A percentile compares a stretch with the other conserved stretches of the same genome.
phyloP scores from a whole-genome alignment of 179 eudicot species.

The Corrigiola litoralis region DNA sequence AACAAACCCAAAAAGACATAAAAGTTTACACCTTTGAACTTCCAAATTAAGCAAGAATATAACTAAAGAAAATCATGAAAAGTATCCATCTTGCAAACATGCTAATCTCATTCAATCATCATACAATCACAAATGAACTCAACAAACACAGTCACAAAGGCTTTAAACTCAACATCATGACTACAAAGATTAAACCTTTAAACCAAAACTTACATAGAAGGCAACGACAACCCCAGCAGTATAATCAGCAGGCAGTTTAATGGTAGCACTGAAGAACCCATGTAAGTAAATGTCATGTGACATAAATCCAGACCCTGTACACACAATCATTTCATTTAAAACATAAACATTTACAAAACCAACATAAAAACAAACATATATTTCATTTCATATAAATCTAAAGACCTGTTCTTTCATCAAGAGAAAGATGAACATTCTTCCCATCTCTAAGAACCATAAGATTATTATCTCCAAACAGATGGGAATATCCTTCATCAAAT shows the following conservation, averaged over 20 bases:
- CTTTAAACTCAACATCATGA: not conserved
- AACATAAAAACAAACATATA: not conserved
- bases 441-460: constrained; percentile 80
- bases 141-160: not conserved
- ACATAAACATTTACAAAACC: not conserved
- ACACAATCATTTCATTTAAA: constrained; percentile 3
- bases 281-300: constrained; percentile 83
- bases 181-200: not conserved
- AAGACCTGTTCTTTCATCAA: constrained; percentile 80
- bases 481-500: constrained; percentile 91
- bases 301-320: constrained; percentile 85
- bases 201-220: constrained; percentile 69
- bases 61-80: not conserved
- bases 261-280: constrained; percentile 94
- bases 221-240: constrained; percentile 99
- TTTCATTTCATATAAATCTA: no score
- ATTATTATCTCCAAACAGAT: constrained; percentile 81
- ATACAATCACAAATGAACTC: no score
- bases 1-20: not conserved
- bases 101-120: not conserved
- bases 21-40: not conserved
- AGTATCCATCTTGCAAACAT: not conserved
- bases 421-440: constrained; percentile 76
- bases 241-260: constrained; percentile 91
- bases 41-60: not conserved